Conservation (phyloP, 768 basidiomycete species). For the Hypholoma sublateritium region DNA sequence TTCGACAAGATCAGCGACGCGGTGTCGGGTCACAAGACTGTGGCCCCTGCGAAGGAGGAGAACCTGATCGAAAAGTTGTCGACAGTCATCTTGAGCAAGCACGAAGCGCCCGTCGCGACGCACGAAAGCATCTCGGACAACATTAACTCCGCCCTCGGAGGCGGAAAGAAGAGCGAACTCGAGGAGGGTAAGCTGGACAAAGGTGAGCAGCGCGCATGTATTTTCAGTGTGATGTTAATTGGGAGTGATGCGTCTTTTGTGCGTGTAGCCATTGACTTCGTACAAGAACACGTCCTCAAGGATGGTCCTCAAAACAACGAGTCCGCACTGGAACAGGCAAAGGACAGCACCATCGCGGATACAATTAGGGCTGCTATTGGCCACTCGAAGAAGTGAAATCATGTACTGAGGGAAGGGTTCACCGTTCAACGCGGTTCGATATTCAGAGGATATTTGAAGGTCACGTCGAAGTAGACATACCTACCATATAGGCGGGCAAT, state of each 20-base stretch:
- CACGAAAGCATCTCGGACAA: constrained; percentile 12
- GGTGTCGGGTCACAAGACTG: constrained; percentile 2
- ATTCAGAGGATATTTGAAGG: no score
- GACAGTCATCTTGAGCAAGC: constrained; percentile 4
- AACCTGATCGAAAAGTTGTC: constrained; percentile 11
- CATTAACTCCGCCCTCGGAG: constrained; percentile 18
- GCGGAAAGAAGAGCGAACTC: constrained; percentile 17
- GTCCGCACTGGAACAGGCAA: constrained; percentile 32
- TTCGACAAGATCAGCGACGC: constrained; percentile 10
- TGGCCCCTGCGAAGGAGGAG: constrained; percentile 1
- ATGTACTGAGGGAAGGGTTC: neutral
- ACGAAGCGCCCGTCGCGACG: constrained; percentile 1
- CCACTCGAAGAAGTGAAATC: constrained; percentile 8
- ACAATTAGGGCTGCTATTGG: constrained; percentile 22
- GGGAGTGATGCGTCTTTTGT: neutral
- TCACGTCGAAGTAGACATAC: no score
- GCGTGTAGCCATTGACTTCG: constrained; percentile 22
- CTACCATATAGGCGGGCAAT: no score
- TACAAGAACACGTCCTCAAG: constrained; percentile 26
- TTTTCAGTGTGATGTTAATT: neutral
- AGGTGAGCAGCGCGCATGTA: constrained; percentile 7
- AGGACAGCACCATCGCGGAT: constrained; percentile 33
- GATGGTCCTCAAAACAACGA: constrained; percentile 34
- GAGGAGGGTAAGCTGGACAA: constrained; percentile 21
- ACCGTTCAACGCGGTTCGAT: no score